phyloP scores from a whole-genome alignment of 164 flowering plant species.

The Sedum album region DNA sequence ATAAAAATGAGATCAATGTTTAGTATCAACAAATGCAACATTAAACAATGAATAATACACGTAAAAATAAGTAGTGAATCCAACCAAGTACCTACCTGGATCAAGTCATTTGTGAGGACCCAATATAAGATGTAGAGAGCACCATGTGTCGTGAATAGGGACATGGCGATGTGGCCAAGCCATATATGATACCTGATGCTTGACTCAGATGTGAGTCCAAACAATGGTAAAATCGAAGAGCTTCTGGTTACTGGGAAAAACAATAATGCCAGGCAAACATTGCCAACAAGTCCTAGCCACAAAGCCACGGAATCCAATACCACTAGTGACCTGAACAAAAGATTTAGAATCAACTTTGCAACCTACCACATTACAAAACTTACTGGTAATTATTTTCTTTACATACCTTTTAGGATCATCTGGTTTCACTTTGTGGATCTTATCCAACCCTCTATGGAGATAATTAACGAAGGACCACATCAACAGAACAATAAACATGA shows the following conservation, averaged over 20 bases:
- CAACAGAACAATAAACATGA: constrained; percentile 62
- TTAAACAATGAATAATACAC: background rate
- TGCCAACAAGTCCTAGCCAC: constrained; percentile 56
- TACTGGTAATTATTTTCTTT: constrained; percentile 29
- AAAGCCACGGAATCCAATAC: constrained; percentile 31
- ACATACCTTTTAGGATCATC: constrained; percentile 17
- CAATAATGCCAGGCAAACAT: constrained; percentile 47
- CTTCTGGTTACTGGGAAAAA: constrained; percentile 76
- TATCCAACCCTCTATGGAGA: constrained; percentile 24
- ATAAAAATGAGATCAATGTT: background rate
- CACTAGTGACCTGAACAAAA: constrained; percentile 43
- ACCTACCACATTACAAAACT: background rate
- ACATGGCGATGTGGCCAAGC: constrained; percentile 66
- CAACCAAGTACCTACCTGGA: constrained; percentile 25
- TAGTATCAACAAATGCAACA: background rate
- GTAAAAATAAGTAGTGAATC: background rate
- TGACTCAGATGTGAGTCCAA: constrained; percentile 59
- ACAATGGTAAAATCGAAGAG: constrained; percentile 55
- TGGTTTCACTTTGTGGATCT: constrained; percentile 17
- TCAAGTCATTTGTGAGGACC: constrained; percentile 25
- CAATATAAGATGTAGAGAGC: constrained; percentile 40
- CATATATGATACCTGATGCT: constrained; percentile 78
- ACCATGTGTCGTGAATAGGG: constrained; percentile 60
- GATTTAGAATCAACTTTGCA: background rate
- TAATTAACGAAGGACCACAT: constrained; percentile 50